These are phyloP conservation scores for Melaleuca quinquenervia DNA, from an alignment of 345 rosid genomes.

Conservation along the genomic window DNA sequence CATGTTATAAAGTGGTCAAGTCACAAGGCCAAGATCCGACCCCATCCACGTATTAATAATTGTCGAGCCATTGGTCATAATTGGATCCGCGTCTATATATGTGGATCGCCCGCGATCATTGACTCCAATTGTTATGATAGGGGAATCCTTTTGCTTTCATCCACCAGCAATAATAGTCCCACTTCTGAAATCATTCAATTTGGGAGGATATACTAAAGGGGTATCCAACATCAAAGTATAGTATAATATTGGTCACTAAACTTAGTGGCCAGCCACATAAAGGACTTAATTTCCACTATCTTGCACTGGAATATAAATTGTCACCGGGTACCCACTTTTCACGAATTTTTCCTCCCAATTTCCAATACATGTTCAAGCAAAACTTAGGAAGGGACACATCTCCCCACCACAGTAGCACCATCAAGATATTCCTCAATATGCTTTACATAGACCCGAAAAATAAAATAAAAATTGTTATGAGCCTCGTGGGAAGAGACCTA, in stretches of 20 bases:
- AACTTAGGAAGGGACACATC: neutral
- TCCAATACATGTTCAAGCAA: neutral
- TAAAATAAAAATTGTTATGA: neutral
- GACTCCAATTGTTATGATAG: neutral
- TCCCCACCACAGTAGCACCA: neutral
- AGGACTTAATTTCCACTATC: neutral
- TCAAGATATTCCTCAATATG: neutral
- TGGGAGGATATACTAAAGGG: neutral
- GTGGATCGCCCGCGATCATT: neutral
- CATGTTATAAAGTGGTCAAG: neutral
- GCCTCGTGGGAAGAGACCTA: neutral
- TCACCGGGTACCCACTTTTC: neutral
- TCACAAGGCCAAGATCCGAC: neutral
- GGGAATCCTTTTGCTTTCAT: neutral
- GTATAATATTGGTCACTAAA: neutral
- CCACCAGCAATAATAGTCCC: neutral
- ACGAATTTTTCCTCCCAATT: neutral
- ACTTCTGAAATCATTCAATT: neutral
- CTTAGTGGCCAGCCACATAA: neutral
- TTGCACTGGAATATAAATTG: neutral
- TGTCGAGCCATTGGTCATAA: neutral
- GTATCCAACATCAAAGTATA: neutral
- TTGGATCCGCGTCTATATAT: neutral
- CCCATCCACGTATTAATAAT: neutral
- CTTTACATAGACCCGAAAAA: neutral